These are phyloP conservation scores for Leptodontidium sp. DNA, from an alignment of 2,329 filamentous ascomycete genomes.

Conservation along the genomic window DNA sequence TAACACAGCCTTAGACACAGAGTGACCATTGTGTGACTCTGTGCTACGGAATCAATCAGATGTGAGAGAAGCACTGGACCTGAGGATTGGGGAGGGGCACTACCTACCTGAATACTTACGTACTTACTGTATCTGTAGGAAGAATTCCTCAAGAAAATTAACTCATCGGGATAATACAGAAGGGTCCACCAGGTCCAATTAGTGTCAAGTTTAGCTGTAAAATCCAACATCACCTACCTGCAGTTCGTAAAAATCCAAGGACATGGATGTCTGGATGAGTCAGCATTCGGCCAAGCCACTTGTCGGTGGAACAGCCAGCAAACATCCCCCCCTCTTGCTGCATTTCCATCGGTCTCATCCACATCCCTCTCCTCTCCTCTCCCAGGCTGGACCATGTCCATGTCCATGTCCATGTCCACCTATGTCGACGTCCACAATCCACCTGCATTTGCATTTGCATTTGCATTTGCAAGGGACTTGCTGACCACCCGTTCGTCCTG, in stretches of 20 bases:
- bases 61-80: not conserved
- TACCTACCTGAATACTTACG: not conserved
- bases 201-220: not conserved
- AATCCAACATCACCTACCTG: not conserved
- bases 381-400: not conserved
- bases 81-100: no score
- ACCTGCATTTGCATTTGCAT: not conserved
- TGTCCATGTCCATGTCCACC: not conserved
- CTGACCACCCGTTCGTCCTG: slow-evolving; percentile 6
- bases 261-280: not conserved
- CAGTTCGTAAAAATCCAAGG: not conserved
- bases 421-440: not conserved
- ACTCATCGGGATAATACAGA: not conserved
- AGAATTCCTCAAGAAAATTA: not conserved
- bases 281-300: slow-evolving; percentile 9
- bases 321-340: not conserved
- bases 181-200: not conserved
- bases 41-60: slow-evolving; percentile 9
- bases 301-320: no score
- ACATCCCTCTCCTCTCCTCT: not conserved
- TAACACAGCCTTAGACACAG: not conserved
- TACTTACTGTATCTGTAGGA: not conserved
- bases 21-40: slow-evolving; percentile 15
- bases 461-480: not conserved
- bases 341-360: not conserved